Evolutionary conservation across 305 asterid species (phyloP).

Genomic region (Fraxinus paxiana): DNA sequence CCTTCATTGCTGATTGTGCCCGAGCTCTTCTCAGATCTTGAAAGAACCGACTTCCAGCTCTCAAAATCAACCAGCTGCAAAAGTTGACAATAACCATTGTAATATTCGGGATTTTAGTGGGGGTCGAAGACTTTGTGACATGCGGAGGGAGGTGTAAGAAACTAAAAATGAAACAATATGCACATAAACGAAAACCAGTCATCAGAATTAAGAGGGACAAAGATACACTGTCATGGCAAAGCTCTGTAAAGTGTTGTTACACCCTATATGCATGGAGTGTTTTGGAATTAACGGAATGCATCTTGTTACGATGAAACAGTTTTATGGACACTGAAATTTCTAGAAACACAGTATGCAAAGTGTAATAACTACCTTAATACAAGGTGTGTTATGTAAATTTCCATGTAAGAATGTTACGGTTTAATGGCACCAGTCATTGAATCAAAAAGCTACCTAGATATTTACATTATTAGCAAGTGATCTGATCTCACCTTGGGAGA

Average conservation of each 20-base stretch:
- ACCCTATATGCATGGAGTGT: background rate
- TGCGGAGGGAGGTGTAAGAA: background rate
- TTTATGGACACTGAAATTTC: background rate
- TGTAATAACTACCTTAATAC: background rate
- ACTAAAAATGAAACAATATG: background rate
- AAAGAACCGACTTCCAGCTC: constrained; percentile 75
- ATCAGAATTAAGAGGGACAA: background rate
- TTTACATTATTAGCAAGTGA: background rate
- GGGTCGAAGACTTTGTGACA: background rate
- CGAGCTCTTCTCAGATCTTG: constrained; percentile 81
- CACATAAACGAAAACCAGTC: background rate
- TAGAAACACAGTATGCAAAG: background rate
- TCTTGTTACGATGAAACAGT: background rate
- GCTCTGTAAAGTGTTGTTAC: background rate
- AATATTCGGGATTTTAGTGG: background rate
- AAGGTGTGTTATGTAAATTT: background rate
- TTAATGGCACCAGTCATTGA: background rate
- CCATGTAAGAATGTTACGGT: background rate
- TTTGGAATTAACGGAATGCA: background rate
- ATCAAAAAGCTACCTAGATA: background rate
- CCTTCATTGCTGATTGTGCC: constrained; percentile 70
- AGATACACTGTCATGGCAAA: background rate
- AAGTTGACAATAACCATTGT: constrained; percentile 3
- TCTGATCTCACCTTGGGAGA: constrained; percentile 68
- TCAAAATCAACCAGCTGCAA: constrained; percentile 89